Evolutionary conservation across 805 yeast genomes (phyloP).

Genomic region (Ogataea degrootiae): DNA sequence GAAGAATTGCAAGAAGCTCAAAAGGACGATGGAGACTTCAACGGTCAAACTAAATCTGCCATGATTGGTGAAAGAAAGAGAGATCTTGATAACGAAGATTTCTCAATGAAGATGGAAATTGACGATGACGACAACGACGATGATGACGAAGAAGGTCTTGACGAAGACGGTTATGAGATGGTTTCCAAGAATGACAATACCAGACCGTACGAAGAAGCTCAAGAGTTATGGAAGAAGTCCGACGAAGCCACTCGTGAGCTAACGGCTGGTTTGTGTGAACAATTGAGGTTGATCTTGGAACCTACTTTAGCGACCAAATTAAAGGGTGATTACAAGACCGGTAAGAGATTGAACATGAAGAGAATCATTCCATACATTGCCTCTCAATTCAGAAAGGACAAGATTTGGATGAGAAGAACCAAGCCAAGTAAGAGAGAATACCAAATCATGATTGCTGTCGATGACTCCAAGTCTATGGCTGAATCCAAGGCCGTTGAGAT

Average conservation of each 20-base stretch:
- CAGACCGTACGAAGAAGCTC: conserved; percentile 51
- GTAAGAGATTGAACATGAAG: conserved; percentile 95
- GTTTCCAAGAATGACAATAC: conserved; percentile 22
- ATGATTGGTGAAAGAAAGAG: conserved; percentile 17
- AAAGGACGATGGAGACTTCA: conserved; percentile 12
- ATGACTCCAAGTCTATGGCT: conserved; percentile 96
- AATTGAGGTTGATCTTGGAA: conserved; percentile 83
- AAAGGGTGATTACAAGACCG: conserved; percentile 94
- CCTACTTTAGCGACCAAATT: conserved; percentile 96
- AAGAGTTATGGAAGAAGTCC: conserved; percentile 75
- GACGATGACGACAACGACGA: conserved; percentile 31
- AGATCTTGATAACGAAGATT: conserved; percentile 35
- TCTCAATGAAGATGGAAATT: conserved; percentile 39
- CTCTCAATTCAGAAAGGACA: conserved; percentile 93
- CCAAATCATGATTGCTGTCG: conserved; percentile 96
- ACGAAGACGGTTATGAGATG: conserved; percentile 14
- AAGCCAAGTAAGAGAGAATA: conserved; percentile 97
- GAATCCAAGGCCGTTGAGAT: conserved; percentile 86
- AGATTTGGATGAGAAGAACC: conserved; percentile 96
- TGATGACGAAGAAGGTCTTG: conserved; percentile 22
- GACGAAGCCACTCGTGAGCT: conserved; percentile 84
- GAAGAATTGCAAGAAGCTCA: conserved; percentile 23
- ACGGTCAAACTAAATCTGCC: conserved; percentile 17
- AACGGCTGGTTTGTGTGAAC: conserved; percentile 86
- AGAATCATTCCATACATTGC: conserved; percentile 97